Conservation (phyloP, 2,329 filamentous ascomycete species). For the Dryadomyces sulphureus region DNA sequence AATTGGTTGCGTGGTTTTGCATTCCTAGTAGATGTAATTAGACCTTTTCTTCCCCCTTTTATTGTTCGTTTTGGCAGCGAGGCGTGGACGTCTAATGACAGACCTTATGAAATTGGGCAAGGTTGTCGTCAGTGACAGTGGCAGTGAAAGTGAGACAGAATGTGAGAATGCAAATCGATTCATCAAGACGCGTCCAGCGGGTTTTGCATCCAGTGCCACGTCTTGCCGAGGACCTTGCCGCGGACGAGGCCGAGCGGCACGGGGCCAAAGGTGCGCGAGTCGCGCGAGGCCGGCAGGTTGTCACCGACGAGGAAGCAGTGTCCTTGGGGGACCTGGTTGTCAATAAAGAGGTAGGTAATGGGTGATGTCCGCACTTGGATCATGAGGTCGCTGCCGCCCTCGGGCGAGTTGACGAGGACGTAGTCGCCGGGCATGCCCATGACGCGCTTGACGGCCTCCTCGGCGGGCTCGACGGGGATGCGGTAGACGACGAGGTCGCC, state of each 20-base stretch:
- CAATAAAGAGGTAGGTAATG: neutral
- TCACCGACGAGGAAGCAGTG: conserved; percentile 89
- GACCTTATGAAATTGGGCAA: neutral
- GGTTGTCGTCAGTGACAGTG: neutral
- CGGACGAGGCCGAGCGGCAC: conserved; percentile 71
- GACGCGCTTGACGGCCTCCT: conserved; percentile 63
- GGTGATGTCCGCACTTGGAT: conserved; percentile 45
- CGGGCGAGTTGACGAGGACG: conserved; percentile 50
- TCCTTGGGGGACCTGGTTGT: conserved; percentile 63
- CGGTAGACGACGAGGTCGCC: conserved; percentile 74
- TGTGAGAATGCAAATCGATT: neutral
- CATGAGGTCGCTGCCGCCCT: conserved; percentile 33
- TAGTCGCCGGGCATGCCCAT: conserved; percentile 64
- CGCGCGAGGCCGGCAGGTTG: conserved; percentile 68
- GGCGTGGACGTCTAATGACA: neutral
- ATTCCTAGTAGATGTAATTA: conserved; percentile 16
- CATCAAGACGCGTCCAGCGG: conserved; percentile 4
- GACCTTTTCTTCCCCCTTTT: conserved; percentile 5
- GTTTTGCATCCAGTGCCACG: conserved; percentile 33
- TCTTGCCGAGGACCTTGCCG: conserved; percentile 61
- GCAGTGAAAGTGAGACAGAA: neutral
- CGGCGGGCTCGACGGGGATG: conserved; percentile 51
- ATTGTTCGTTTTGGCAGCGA: neutral
- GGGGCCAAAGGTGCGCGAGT: conserved; percentile 77
- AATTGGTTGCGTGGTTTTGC: no score